These are phyloP conservation scores for Sphaerulina populicola DNA, from an alignment of 2,329 filamentous ascomycete genomes.

Conservation along the genomic window DNA sequence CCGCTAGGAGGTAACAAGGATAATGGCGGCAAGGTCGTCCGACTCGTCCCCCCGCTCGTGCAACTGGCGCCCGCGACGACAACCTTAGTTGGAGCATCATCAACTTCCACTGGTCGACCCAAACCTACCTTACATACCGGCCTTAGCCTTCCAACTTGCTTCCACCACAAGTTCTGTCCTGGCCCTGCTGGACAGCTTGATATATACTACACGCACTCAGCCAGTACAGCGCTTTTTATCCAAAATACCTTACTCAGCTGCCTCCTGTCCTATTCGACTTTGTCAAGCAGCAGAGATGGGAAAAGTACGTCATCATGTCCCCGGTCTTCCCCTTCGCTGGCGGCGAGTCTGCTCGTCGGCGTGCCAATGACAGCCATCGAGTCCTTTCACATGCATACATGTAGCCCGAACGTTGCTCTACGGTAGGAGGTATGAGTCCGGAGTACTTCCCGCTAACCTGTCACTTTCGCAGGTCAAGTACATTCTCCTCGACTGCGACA, in stretches of 20 bases:
- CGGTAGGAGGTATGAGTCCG: too few species aligned
- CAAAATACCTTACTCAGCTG: too few species aligned
- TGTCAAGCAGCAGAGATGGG: slow-evolving; percentile 5
- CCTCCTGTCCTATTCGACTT: too few species aligned
- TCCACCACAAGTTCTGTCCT: too few species aligned
- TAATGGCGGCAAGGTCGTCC: neutral
- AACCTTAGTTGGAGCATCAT: neutral
- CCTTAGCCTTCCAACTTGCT: too few species aligned
- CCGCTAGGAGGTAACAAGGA: neutral
- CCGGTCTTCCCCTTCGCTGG: neutral
- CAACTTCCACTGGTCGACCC: neutral
- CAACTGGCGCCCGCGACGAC: neutral
- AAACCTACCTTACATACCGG: neutral
- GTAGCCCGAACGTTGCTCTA: neutral
- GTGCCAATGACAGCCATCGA: slow-evolving; percentile 1
- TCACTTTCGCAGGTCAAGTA: slow-evolving; percentile 36
- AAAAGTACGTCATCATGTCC: slow-evolving; percentile 8
- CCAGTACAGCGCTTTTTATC: too few species aligned
- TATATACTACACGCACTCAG: too few species aligned
- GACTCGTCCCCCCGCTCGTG: neutral
- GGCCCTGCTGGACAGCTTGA: too few species aligned
- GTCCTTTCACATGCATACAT: slow-evolving; percentile 1
- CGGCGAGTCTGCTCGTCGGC: slow-evolving; percentile 4
- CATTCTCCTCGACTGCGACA: slow-evolving; percentile 57
- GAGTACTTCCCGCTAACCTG: slow-evolving; percentile 2